Percentiles rank a stretch among this genome's conserved stretches.
These are phyloP conservation scores for Mariannaea sp. DNA, from an alignment of 2,329 filamentous ascomycete genomes.

Conservation along the genomic window DNA sequence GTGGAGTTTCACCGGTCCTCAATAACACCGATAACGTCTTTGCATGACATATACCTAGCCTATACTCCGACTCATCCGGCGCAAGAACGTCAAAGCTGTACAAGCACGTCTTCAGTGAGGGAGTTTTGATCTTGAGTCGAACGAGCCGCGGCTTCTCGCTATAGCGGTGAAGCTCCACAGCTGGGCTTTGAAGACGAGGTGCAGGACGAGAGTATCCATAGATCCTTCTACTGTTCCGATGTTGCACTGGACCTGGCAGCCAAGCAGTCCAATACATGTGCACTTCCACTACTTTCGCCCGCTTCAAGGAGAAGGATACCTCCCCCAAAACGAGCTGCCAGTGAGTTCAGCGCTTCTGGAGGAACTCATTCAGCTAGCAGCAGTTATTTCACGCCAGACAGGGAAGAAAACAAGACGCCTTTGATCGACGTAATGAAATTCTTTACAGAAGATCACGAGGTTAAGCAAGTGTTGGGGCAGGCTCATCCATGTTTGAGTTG, in stretches of 20 bases:
- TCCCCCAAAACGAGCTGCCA: neutral
- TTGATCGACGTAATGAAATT: neutral
- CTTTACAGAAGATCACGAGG: too few relatives aligned
- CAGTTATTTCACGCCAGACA: neutral
- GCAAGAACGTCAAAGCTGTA: slow-evolving; percentile 14
- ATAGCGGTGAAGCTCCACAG: neutral
- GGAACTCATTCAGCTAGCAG: neutral
- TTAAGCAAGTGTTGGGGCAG: too few relatives aligned
- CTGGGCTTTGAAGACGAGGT: neutral
- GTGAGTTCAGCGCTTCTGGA: neutral
- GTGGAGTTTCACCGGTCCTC: slow-evolving; percentile 20
- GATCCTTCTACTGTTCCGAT: slow-evolving; percentile 2
- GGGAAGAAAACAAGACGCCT: neutral
- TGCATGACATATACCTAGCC: slow-evolving; percentile 21
- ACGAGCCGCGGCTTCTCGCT: neutral
- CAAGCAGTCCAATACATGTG: slow-evolving; percentile 28
- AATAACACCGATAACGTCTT: slow-evolving; percentile 6
- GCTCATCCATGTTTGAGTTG: too few relatives aligned
- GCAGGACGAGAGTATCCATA: slow-evolving; percentile 11
- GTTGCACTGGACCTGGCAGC: slow-evolving; percentile 13
- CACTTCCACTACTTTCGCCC: slow-evolving; percentile 19
- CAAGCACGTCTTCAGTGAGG: slow-evolving; percentile 17
- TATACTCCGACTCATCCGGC: neutral
- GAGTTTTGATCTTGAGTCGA: slow-evolving; percentile 26
- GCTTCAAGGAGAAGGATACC: slow-evolving; percentile 20